Evolutionary conservation across 306 rosid species (phyloP).

Genomic region (Sesbania bispinosa): DNA sequence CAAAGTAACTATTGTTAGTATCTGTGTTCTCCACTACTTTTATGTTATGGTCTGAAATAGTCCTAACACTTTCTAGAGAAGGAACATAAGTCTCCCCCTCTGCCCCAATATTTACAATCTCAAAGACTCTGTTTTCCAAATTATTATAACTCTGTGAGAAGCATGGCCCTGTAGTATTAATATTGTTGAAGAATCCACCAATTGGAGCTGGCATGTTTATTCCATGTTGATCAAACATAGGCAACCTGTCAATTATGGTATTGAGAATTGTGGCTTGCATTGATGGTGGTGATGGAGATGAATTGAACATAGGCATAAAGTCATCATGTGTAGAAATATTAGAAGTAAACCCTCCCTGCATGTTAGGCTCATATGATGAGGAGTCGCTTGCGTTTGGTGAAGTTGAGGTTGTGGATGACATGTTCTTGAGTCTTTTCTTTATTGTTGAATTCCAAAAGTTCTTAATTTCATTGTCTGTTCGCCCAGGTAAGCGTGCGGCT

Average conservation of each 20-base stretch:
- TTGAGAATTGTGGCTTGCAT: conserved; percentile 41
- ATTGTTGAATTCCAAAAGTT: conserved; percentile 98
- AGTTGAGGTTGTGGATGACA: conserved; percentile 41
- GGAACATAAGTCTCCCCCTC: conserved; percentile 57
- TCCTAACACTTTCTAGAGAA: conserved; percentile 57
- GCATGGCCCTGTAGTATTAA: conserved; percentile 25
- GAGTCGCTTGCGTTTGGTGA: conserved; percentile 76
- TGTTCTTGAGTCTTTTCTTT: conserved; percentile 81
- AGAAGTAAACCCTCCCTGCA: conserved; percentile 33
- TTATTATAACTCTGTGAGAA: conserved; percentile 42
- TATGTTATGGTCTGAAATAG: conserved; percentile 27
- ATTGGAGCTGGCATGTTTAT: conserved; percentile 22
- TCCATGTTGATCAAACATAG: conserved; percentile 38
- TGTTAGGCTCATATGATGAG: conserved; percentile 37
- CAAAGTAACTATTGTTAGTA: conserved; percentile 21
- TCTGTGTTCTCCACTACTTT: conserved; percentile 44
- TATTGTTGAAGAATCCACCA: conserved; percentile 38
- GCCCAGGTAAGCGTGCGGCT: conserved; percentile 85
- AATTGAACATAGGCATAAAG: conserved; percentile 41
- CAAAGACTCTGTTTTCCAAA: conserved; percentile 37
- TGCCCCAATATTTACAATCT: conserved; percentile 33
- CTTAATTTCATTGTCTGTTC: conserved; percentile 95
- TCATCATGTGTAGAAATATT: conserved; percentile 22
- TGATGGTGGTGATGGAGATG: conserved; percentile 34
- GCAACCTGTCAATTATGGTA: conserved; percentile 45